Base-by-base conservation (phyloP, 192 early-diverging fungal genomes). In the Coemansia javaensis region DNA sequence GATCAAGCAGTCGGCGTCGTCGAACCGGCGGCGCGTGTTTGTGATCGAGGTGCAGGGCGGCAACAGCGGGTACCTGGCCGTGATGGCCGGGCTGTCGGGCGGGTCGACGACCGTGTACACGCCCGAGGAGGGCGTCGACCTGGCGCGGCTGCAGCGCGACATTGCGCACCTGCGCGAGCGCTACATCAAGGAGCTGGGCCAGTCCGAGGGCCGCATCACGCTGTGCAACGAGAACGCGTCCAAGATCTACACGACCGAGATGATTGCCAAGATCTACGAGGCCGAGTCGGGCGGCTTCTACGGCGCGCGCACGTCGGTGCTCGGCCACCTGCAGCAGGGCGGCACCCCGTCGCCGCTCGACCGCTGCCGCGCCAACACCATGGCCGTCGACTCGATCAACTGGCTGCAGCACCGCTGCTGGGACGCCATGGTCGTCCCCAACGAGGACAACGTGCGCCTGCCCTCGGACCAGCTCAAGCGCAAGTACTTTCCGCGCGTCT, bases 41-140 rank as follows among this genome's bases (percentile, higher is more conserved):
- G 86, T 96, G 33, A 89, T 98, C 18, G 95, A 98, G 79, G 89
- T 94, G 20, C 93, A 96, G 45, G 95, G 95, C 37, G 95, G 95
- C 47, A 86, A 90, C 56, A 89, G 85, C 76, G 95, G 95, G 37
- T 97, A 87, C 74, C 75, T 98, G 54, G 88, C 93, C 5, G 86
- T 89, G 5, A 75, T 91, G 56, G 86, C 85, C 22, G 95, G 89
- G 11, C 77, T 98, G 20, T 68, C 76, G 35, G 63, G 84, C 33
- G 95, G 95, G 40, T 93, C 95, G 1, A 94, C 89, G 7, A 87
- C 84, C 0, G 81, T 87, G 3, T 98, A 98, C 55, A 95, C 90
- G 55, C 95, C 95, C 10, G 95, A 98, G 70, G 86, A 89, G 51
- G 89, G 90, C 2, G 76, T 98, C 30, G 83, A 68, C 28, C 71